A percentile compares a stretch with the other conserved stretches of the same genome.
These are phyloP conservation scores for Ceratopteris richardii DNA, from an alignment of 75 land plant genomes.

Conservation along the genomic window DNA sequence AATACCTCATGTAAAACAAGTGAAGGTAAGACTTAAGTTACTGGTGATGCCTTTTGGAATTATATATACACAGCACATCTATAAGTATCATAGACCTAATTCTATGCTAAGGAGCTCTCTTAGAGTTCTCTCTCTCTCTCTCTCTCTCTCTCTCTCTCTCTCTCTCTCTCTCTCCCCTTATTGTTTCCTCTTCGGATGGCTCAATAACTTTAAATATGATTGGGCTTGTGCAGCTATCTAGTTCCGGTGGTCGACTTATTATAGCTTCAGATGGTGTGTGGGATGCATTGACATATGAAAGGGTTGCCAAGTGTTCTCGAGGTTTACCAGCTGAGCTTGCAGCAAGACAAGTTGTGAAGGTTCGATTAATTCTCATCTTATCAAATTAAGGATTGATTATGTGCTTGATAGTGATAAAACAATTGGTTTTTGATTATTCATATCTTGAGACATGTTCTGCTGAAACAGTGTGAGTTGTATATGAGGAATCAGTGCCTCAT, in stretches of 20 bases:
- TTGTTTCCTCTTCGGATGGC: too few species aligned
- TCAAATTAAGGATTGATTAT: too few species aligned
- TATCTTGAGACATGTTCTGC: too few species aligned
- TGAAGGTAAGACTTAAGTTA: conserved; percentile 43
- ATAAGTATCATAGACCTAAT: too few species aligned
- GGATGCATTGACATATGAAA: conserved; percentile 77
- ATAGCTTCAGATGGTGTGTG: conserved; percentile 97
- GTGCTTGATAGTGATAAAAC: not conserved
- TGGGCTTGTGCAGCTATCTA: conserved; percentile 46
- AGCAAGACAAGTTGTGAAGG: conserved; percentile 86
- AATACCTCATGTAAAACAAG: conserved; percentile 87
- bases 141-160: too few species aligned
- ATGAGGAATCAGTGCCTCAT: too few species aligned
- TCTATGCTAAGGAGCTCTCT: too few species aligned
- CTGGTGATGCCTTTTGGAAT: not conserved
- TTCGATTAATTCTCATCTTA: too few species aligned
- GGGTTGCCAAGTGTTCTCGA: conserved; percentile 60
- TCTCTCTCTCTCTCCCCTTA: too few species aligned
- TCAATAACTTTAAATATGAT: too few species aligned
- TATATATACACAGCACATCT: not conserved
- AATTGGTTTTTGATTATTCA: not conserved
- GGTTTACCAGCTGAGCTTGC: conserved; percentile 82
- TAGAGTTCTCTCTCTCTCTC: too few species aligned
- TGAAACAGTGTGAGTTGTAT: too few species aligned
- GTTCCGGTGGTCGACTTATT: conserved; percentile 80